A percentile compares a stretch with the other conserved stretches of the same genome.
These are phyloP conservation scores for Rhododendron ferrugineum DNA, from an alignment of 148 eudicot genomes.

Conservation along the genomic window DNA sequence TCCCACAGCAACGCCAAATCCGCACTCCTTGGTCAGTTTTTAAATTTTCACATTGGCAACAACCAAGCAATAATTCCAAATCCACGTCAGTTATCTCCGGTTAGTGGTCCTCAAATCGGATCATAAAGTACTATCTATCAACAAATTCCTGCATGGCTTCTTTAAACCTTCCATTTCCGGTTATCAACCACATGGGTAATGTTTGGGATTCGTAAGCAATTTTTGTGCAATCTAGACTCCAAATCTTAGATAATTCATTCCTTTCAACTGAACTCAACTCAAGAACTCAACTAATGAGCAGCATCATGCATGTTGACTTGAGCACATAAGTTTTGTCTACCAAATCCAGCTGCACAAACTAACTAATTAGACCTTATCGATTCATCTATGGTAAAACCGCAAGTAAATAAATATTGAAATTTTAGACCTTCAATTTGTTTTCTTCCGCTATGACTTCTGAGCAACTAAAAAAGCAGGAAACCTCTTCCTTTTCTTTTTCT, in stretches of 20 bases:
- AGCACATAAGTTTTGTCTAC: not conserved
- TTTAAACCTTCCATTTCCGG: not conserved
- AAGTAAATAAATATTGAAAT: not conserved
- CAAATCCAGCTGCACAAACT: not conserved
- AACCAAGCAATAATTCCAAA: not conserved
- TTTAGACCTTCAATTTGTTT: not conserved
- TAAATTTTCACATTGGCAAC: not conserved
- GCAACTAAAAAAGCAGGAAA: not conserved
- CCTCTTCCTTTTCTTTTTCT: not conserved
- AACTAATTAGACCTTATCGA: not conserved
- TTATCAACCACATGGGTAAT: not conserved
- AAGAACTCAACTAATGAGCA: not conserved
- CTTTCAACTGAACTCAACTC: not conserved
- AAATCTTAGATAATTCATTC: not conserved
- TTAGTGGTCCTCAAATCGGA: not conserved
- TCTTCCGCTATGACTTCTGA: not conserved
- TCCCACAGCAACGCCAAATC: not conserved
- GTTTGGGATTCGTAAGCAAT: not conserved
- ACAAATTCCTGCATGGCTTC: not conserved
- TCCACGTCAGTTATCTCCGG: not conserved
- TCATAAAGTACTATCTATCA: not conserved
- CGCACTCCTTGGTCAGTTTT: not conserved
- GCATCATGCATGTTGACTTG: not conserved
- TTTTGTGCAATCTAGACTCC: not conserved
- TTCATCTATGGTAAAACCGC: not conserved